Base-by-base conservation (phyloP, 169 alveolate genomes). In the Plasmodium yoelii region DNA sequence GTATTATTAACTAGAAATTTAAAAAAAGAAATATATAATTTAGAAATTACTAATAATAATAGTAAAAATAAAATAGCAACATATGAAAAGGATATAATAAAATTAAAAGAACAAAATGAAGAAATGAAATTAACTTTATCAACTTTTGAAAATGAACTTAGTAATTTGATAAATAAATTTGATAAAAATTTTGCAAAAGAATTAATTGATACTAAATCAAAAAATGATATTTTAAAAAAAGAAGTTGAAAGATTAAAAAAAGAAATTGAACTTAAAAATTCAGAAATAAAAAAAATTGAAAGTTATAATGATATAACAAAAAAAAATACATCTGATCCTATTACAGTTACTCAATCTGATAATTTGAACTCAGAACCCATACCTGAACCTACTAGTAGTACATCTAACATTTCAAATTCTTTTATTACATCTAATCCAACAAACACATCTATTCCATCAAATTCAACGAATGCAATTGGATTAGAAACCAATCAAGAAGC, bases 171-270 rank as follows among this genome's bases (percentile, higher is more conserved):
- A 13, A 86, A 86, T 13, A 86, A 86, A 24, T 86, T 69, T 70
- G 87, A 86, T 28, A 86, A 70, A 86, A 68, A 86, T 44, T 86
- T 68, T 69, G 91, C 91, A 1, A 86, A 86, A 86, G 91, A 86
- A 59, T 56, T 86, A 51, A 86, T 86, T 26, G 91, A 86, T 56
- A 86, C 87, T 0, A 86, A 71, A 15, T 56, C 91, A 12, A 72
- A 86, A 63, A 86, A 86, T 53, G 91, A 86, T 70, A 42, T 86
- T 19, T 39, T 86, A 51, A 86, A 86, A 72, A 86, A 86, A 55
- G 91, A 86, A 70, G 91, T 86, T 1, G 91, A 86, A 65, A 47
- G 46, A 64, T 65, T 86, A 42, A 86, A 86, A 86, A 61, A 42
- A 34, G 87, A 86, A 73, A 57, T 86, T 15, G 91, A 86, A 5